Evolutionary conservation across 148 eudicot genomes (phyloP).

Genomic region (Cornus controversa): DNA sequence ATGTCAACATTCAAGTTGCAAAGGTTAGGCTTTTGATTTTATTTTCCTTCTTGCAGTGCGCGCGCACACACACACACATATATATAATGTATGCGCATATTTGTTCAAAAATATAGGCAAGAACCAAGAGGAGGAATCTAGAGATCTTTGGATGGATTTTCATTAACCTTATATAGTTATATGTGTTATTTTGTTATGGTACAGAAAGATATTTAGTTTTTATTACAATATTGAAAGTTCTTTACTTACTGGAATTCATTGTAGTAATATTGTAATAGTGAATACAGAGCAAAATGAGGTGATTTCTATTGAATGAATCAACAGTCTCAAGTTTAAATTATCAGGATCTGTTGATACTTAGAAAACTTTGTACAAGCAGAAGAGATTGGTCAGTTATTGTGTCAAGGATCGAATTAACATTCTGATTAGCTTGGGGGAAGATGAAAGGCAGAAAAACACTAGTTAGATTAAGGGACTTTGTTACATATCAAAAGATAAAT

Average conservation of each 20-base stretch:
- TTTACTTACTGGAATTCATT: too few relatives aligned
- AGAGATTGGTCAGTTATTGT: neutral
- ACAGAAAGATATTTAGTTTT: neutral
- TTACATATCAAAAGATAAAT: too few relatives aligned
- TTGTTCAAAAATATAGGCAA: too few relatives aligned
- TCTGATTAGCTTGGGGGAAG: neutral
- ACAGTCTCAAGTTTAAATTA: too few relatives aligned
- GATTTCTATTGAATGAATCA: too few relatives aligned
- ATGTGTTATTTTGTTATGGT: neutral
- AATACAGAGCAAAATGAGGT: too few relatives aligned
- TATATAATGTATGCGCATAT: neutral
- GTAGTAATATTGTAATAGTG: too few relatives aligned
- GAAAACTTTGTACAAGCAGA: too few relatives aligned
- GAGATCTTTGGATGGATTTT: neutral
- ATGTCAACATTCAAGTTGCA: slow-evolving; percentile 80
- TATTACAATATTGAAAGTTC: too few relatives aligned
- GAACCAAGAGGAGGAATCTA: too few relatives aligned
- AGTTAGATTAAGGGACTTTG: neutral
- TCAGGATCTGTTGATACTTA: too few relatives aligned
- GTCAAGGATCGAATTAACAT: neutral
- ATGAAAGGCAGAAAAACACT: neutral
- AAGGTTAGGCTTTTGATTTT: too few relatives aligned
- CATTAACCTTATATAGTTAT: neutral
- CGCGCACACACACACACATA: neutral
- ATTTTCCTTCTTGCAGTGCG: neutral